Conservation (phyloP, 495 filamentous ascomycete species). For the Daldinia bambusicola region DNA sequence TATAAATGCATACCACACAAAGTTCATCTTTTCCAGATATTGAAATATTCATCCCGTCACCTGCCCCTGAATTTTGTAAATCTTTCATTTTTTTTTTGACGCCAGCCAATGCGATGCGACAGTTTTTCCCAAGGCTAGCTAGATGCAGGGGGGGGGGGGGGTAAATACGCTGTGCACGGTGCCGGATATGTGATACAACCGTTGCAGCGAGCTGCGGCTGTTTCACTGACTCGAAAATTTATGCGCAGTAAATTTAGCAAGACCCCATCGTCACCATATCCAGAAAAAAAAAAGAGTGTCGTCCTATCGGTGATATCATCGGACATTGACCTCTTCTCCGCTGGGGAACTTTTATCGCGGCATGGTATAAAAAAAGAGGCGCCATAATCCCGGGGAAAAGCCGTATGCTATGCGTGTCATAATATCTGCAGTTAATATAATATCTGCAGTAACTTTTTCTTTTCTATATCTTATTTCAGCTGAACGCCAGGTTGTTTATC, state of each 20-base stretch:
- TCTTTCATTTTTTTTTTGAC: constrained; percentile 26
- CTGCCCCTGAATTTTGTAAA: constrained; percentile 25
- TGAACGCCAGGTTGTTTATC: constrained; percentile 9
- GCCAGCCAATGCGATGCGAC: constrained; percentile 23
- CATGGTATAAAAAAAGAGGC: not conserved
- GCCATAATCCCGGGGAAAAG: not conserved
- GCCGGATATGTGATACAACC: constrained; percentile 45
- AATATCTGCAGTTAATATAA: not conserved
- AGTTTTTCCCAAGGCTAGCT: constrained; percentile 25
- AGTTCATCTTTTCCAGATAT: constrained; percentile 24
- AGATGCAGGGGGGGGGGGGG: constrained; percentile 41
- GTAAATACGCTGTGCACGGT: constrained; percentile 23
- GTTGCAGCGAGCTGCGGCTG: constrained; percentile 42
- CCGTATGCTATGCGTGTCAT: constrained; percentile 2
- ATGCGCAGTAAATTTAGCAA: constrained; percentile 30
- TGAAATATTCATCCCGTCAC: constrained; percentile 34
- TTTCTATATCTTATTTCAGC: constrained; percentile 12
- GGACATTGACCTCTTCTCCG: constrained; percentile 20
- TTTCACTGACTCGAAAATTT: constrained; percentile 39
- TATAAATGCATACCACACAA: constrained; percentile 17
- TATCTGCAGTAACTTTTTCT: not conserved
- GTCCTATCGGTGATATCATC: constrained; percentile 17
- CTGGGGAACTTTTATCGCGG: constrained; percentile 12
- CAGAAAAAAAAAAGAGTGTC: not conserved
- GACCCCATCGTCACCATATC: constrained; percentile 15